Percentiles rank a stretch among this genome's conserved stretches.
Conservation (phyloP, 352 stramenopile genomes). For the Blastocystis sp. region DNA sequence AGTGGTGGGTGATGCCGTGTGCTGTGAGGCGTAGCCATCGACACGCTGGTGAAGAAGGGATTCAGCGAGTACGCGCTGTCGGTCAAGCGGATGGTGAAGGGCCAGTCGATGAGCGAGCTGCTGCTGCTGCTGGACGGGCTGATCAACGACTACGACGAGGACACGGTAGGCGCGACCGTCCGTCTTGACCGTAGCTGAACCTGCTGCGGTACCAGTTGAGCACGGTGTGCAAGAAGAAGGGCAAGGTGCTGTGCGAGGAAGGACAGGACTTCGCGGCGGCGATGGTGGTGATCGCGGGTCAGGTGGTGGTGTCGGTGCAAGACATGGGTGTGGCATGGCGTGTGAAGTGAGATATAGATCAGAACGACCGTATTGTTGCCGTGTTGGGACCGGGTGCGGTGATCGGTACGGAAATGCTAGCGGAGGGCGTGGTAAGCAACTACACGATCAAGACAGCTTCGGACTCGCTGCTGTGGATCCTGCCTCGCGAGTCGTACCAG, state of each 20-base stretch:
- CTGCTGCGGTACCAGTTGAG: conserved; percentile 52
- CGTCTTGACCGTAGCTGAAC: conserved; percentile 8
- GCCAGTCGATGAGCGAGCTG: conserved; percentile 7
- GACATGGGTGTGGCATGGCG: neutral
- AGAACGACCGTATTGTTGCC: conserved; percentile 13
- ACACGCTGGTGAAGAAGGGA: conserved; percentile 52
- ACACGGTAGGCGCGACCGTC: neutral
- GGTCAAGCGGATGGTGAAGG: conserved; percentile 62
- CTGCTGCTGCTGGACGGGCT: conserved; percentile 34
- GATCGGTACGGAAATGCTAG: conserved; percentile 32
- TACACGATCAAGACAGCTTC: conserved; percentile 21
- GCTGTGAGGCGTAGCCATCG: conserved; percentile 1
- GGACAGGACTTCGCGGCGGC: conserved; percentile 35
- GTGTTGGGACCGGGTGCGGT: conserved; percentile 35
- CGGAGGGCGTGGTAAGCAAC: neutral
- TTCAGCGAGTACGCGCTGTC: conserved; percentile 50
- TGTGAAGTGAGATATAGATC: neutral
- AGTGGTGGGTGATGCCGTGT: neutral
- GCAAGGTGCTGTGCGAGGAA: conserved; percentile 48
- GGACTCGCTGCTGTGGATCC: conserved; percentile 34
- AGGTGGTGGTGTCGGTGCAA: conserved; percentile 18
- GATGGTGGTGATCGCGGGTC: conserved; percentile 22
- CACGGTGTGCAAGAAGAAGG: conserved; percentile 20
- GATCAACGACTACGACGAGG: conserved; percentile 67
- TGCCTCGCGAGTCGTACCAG: conserved; percentile 41